These are phyloP conservation scores for Urostyla sp. DNA, from an alignment of 73 alveolate species.

Conservation along the genomic window DNA sequence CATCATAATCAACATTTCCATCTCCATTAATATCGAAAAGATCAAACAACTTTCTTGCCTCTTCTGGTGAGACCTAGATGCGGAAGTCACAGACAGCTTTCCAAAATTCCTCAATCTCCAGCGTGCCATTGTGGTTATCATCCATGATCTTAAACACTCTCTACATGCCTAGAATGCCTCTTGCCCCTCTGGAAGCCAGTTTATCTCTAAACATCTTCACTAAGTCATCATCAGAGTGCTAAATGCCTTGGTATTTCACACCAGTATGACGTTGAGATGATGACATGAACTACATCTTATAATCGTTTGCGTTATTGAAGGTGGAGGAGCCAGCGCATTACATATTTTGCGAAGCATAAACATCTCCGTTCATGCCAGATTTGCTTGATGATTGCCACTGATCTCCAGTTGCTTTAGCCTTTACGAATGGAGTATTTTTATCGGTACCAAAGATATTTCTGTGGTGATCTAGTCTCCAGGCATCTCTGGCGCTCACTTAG, in stretches of 20 bases:
- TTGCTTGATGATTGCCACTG: constrained; percentile 9
- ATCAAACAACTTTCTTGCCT: constrained; percentile 57
- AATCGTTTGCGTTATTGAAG: constrained; percentile 32
- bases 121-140: constrained; percentile 26
- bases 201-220: constrained; percentile 59
- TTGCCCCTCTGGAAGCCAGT: constrained; percentile 66
- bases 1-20: constrained; percentile 92
- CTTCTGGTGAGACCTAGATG: constrained; percentile 44
- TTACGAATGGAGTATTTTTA: constrained; percentile 37
- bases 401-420: constrained; percentile 7
- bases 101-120: constrained; percentile 53
- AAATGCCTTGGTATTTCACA: constrained; percentile 17
- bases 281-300: constrained; percentile 43
- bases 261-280: constrained; percentile 42
- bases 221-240: constrained; percentile 42
- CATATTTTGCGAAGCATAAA: background rate
- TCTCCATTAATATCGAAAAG: constrained; percentile 79
- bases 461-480: constrained; percentile 67
- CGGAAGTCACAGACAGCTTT: constrained; percentile 59
- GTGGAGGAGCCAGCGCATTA: constrained; percentile 45
- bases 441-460: constrained; percentile 63
- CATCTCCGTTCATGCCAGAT: background rate
- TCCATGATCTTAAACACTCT: constrained; percentile 64
- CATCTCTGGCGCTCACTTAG: constrained; percentile 25
- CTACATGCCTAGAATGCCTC: constrained; percentile 60